Evolutionary conservation across 345 rosid genomes (phyloP), one percentile per base, ranked within the genome.

Genomic region (Eucalyptus tenuipes): DNA sequence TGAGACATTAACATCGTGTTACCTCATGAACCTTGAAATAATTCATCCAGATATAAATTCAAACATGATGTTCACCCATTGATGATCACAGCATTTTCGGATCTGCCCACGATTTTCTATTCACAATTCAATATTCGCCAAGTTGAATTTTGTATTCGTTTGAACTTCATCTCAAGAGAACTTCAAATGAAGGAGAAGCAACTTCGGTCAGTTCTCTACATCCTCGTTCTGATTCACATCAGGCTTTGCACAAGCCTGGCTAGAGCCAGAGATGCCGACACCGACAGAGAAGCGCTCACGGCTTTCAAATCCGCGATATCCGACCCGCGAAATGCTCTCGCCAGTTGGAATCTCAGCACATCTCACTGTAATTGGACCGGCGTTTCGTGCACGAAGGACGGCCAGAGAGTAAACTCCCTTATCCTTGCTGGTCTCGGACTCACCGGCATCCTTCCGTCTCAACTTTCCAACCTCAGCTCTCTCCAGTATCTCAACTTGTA

Each of bases 301-400:
- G 88, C 90, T 20, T 90, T 91, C 87, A 91, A 87, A 53, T 79
- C 49, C 10, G 47, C 79, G 11, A 57, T 88, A 37, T 61, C 15
- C 14, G 93, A 91, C 31, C 91, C 93, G n/a, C 89, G 16, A 42
- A 81, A 80, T 64, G 88, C 89, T 45, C 91, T 91, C 16, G 55
- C 81, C 7, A 87, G 85, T 7, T 88, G 89, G 89, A 88, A 88
- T 52, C 27, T 44, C 31, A 33, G 66, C 49, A 52, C 82, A 18
- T 88, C 85, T 49, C 85, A 88, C 64, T 88, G 89, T 31, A 50
- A 48, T 37, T 88, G 89, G 85, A 31, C 89, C 14, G 89, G 89
- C 12, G 68, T 88, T 59, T 75, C 86, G 1, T 88, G 89, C 86
- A 68, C 85, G 24, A 47, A 53, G 59, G 44, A 37, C 14, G 88